Evolutionary conservation across 129 eudicot species (phyloP).

Genomic region (Smallanthus sonchifolius): DNA sequence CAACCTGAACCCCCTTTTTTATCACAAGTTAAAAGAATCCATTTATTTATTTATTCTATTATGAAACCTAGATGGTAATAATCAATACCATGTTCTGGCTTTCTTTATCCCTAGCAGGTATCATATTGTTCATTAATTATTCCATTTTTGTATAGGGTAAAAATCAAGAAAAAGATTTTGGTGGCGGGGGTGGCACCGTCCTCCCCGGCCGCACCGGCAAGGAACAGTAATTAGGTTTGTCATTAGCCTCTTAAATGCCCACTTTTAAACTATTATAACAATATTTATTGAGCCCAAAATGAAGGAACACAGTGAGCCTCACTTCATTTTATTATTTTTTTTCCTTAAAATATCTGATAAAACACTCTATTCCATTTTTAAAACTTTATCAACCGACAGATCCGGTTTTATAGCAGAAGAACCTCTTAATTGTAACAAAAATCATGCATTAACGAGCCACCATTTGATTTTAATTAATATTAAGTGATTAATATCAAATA

Average conservation of each 20-base stretch:
- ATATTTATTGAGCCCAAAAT: not conserved
- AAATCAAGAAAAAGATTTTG: slow-evolving; percentile 31
- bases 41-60: not conserved
- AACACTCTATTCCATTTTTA: not conserved
- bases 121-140: slow-evolving; percentile 3
- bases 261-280: not conserved
- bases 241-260: slow-evolving; percentile 19
- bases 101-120: not conserved
- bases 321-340: not conserved
- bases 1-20: too few species aligned
- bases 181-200: slow-evolving; percentile 37
- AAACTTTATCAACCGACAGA: slow-evolving; percentile 1
- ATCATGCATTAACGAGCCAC: slow-evolving; percentile 18
- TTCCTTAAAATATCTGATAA: not conserved
- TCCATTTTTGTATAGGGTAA: slow-evolving; percentile 14
- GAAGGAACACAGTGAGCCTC: not conserved
- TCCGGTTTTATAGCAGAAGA: slow-evolving; percentile 14
- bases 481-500: not conserved
- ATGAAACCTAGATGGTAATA: not conserved
- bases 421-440: not conserved
- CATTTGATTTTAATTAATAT: slow-evolving; percentile 16
- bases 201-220: slow-evolving; percentile 31
- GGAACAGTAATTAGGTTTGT: slow-evolving; percentile 12
- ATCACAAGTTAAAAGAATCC: too few species aligned
- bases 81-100: slow-evolving; percentile 12